Percentiles rank a stretch among this genome's conserved stretches.
phyloP scores from a whole-genome alignment of 192 early-diverging fungal genomes.

The Helicostylum pulchrum region DNA sequence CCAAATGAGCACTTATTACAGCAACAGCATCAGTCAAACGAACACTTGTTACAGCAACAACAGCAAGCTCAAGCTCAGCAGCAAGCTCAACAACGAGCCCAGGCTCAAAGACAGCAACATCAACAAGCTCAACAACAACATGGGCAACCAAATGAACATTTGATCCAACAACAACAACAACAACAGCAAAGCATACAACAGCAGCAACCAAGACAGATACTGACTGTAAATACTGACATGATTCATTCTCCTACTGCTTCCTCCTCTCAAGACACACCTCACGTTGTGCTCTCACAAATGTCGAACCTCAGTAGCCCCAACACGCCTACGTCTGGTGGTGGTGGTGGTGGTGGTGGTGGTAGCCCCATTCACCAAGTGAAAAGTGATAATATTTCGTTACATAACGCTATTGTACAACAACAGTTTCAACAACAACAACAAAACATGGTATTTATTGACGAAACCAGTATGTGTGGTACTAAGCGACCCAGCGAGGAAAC shows the following conservation, averaged over 20 bases:
- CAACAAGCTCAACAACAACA: slow-evolving; percentile 4
- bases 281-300: slow-evolving; percentile 14
- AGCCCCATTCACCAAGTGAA: slow-evolving; percentile 17
- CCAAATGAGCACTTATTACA: slow-evolving; percentile 3
- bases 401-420: slow-evolving; percentile 20
- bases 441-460: background rate
- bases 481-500: background rate
- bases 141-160: background rate
- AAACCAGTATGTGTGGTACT: slow-evolving; percentile 6
- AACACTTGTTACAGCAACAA: slow-evolving; percentile 4
- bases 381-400: slow-evolving; percentile 17
- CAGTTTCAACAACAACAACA: slow-evolving; percentile 17
- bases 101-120: slow-evolving; percentile 9
- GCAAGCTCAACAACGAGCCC: slow-evolving; percentile 9
- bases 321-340: background rate
- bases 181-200: slow-evolving; percentile 5
- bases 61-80: slow-evolving; percentile 5
- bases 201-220: background rate
- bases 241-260: slow-evolving; percentile 1
- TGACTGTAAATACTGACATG: slow-evolving; percentile 13
- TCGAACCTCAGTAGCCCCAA: background rate
- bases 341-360: too few species aligned
- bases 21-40: slow-evolving; percentile 1
- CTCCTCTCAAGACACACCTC: background rate
- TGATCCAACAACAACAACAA: slow-evolving; percentile 3